Evolutionary conservation across 2,329 filamentous ascomycete species (phyloP), one percentile per base, ranked within the genome.

Genomic region (Verticillium zaregamsianum): DNA sequence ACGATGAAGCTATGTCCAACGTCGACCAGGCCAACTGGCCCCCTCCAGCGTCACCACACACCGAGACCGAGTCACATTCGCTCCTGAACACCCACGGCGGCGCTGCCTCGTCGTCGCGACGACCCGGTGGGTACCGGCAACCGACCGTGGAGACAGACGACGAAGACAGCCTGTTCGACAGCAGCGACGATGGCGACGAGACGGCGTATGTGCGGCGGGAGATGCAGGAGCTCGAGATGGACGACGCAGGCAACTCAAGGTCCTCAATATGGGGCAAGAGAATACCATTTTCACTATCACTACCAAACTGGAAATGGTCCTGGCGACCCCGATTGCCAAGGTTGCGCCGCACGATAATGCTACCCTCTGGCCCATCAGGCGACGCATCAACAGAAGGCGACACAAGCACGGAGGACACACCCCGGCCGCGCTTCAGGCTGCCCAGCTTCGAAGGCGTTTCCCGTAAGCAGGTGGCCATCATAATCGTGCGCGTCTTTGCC

Each of bases 161-260:
- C 64, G 89, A 93, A 65, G 82, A 81, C 63, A 81, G 81, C 66
- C 71, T 80, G 31, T 79, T 85, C 75, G 74, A 82, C 79, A 79
- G 74, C 76, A 78, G 80, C 32, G 77, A 75, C 25, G 79, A 79
- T 45, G 78, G 79, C 57, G 73, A 74, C 35, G 83, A 90, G 66
- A 86, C 86, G 40, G 86, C 85, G 35, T 86, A 88, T 65, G 83
- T 95, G 68, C 87, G 91, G 65, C 85, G 90, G 67, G 91, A 95
- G 76, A 89, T 98, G 79, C 87, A 96, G 71, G 90, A 97, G 82
- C 88, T 96, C 83, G 92, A 96, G 68, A 86, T 96, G 52, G 85
- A 92, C 69, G 70, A 77, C 25, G 74, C 77, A 57, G 71, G 74
- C 62, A 49, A 49, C 45, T 68, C 76, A 60, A 74, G 76, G 33